Base-by-base conservation (phyloP, 140 eudicot genomes). In the Ambrosia hybrid region DNA sequence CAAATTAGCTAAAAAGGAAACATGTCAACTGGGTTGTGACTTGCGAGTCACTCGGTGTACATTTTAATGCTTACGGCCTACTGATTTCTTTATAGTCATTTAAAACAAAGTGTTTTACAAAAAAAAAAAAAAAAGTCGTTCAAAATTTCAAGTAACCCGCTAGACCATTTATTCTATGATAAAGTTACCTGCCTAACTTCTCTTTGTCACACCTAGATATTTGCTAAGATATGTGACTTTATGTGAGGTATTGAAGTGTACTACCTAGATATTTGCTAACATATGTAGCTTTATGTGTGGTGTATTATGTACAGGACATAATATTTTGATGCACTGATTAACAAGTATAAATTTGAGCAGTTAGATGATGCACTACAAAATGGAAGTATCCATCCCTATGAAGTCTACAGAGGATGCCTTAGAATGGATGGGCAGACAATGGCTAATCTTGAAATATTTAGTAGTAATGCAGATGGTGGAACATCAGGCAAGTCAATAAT, bases 371-470 rank as follows among this genome's bases (percentile, higher is more conserved):
- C 83, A 56, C 68, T 94, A 56, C 82, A 82, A 33, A 90, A 90
- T 58, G 99, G 99, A 65, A 96, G 84, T 75, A 69, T 94, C 59
- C 64, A 81, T n/a, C 82, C 90, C 9, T 94, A 94, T 70, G 84
- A 94, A 83, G 95, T 94, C 74, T 90, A 86, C 71, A 86, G 49
- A 58, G 99, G 99, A 65, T 86, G 86, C 80, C 96, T 94, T 66
- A 81, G 96, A 83, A 88, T 94, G 97, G 99, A 94, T 15, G 99
- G 99, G 17, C 99, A 90, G 74, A 94, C 99, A 48, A 82, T 90
- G 65, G 83, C 79, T 10, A 94, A 90, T 86, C 95, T 94, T 77
- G 99, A 94, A 79, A 81, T 94, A 64, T 94, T 94, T 78, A 80
- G 78, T 56, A 94, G 88, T 56, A 90, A 76, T 65, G 94, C 81